A percentile compares a stretch with the other conserved stretches of the same genome.
Evolutionary conservation across 805 yeast species (phyloP).

Genomic region (Zygotorulaspora florentina): DNA sequence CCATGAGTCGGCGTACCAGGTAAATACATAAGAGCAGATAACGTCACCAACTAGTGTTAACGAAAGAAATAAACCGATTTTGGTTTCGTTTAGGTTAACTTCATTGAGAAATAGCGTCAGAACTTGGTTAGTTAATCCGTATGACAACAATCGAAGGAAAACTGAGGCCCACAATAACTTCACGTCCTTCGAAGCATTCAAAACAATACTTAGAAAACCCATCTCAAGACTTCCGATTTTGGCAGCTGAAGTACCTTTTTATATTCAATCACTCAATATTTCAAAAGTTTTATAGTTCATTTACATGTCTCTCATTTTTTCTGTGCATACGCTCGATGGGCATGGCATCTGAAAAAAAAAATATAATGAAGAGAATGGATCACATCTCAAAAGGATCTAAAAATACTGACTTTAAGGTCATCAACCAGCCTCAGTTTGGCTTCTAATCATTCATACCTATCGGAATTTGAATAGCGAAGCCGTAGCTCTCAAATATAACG

Average conservation of each 20-base stretch:
- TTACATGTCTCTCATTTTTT: too few species aligned
- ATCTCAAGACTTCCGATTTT: neutral
- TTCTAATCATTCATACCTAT: neutral
- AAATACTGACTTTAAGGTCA: too few species aligned
- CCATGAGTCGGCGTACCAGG: slow-evolving; percentile 70
- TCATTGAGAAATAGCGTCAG: slow-evolving; percentile 61
- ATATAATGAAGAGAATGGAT: too few species aligned
- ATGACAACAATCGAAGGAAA: slow-evolving; percentile 65
- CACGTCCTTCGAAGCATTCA: slow-evolving; percentile 48
- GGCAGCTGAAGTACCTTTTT: too few species aligned
- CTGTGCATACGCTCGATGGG: too few species aligned
- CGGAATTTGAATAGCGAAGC: neutral
- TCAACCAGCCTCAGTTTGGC: too few species aligned
- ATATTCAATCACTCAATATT: too few species aligned
- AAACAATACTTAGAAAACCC: neutral
- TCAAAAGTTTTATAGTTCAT: too few species aligned
- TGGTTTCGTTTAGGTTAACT: slow-evolving; percentile 49
- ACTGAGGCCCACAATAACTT: slow-evolving; percentile 64
- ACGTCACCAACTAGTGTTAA: slow-evolving; percentile 78
- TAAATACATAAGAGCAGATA: slow-evolving; percentile 58
- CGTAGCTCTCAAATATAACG: neutral
- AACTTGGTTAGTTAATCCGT: slow-evolving; percentile 76
- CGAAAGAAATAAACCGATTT: slow-evolving; percentile 78
- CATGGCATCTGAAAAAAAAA: too few species aligned
- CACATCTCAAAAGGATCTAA: too few species aligned